Base-by-base conservation (phyloP, 2,329 filamentous ascomycete genomes). In the Amauroascus niger region DNA sequence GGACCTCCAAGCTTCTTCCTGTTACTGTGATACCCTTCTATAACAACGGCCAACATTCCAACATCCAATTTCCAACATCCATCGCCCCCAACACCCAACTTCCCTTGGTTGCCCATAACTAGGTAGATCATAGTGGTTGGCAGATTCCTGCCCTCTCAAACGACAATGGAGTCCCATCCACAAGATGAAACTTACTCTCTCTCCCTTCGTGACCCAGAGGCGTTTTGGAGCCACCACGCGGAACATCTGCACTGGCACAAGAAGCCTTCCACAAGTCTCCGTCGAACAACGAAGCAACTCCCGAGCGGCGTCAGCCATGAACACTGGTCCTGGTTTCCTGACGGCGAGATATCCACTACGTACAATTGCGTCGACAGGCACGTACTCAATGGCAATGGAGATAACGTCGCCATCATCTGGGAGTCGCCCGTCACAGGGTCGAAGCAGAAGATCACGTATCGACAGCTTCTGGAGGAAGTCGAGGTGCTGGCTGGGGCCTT, bases 291-390 rank as follows among this genome's bases (percentile, higher is more conserved):
- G 46, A 90, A 87, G 69, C 80, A 74, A 6, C 74, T 93, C 3
- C 49, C 75, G 51, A 65, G 62, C 46, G 83, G 82, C 53, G 70
- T 75, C n/a, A 73, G 75, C 14, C 83, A 95, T 65, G 77, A 81
- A 40, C 82, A 86, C 64, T 96, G 90, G 89, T 80, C 82, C 58
- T 97, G 91, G 91, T 96, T 95, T 61, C 81, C 87, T 0, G 87
- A 82, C 58, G 91, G 90, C 58, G 83, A 93, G 72, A 87, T 97
- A 61, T 93, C 86, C 37, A 95, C 88, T 0, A 88, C 86, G 61
- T 95, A 88, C 74, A 97, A 96, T 67, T 94, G 88, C 66, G 74
- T 96, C 13, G 89, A 95, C 69, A 79, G 90, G 13, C 90, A 96
- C 70, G 88, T 96, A n/a, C 72, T 79, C 33, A 81, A 80, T 5